Evolutionary conservation across 2,329 filamentous ascomycete genomes (phyloP).

Genomic region (Fusarium piperis): DNA sequence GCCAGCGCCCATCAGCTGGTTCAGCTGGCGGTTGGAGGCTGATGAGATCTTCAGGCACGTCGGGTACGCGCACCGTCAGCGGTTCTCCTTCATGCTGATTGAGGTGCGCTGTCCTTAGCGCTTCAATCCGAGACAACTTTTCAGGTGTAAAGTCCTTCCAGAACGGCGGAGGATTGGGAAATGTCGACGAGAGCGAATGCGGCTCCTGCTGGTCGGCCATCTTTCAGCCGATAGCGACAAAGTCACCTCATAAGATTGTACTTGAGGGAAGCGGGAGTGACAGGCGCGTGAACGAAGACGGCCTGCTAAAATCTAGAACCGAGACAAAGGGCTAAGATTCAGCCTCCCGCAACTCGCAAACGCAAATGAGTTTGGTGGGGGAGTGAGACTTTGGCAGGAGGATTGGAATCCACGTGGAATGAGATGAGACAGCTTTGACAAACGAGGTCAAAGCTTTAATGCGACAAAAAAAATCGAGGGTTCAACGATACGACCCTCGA

Average conservation of each 20-base stretch:
- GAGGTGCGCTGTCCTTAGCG: conserved; percentile 53
- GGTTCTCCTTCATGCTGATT: conserved; percentile 43
- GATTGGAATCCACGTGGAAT: conserved; percentile 25
- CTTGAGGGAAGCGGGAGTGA: not conserved
- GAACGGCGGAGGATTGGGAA: conserved; percentile 88
- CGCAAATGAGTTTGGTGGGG: conserved; percentile 17
- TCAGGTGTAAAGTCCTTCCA: conserved; percentile 87
- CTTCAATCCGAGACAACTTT: conserved; percentile 69
- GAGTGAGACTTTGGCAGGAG: conserved; percentile 21
- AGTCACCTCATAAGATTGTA: conserved; percentile 22
- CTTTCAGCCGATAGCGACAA: conserved; percentile 20
- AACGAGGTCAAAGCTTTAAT: conserved; percentile 9
- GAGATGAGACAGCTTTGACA: conserved; percentile 4
- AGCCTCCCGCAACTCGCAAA: conserved; percentile 2
- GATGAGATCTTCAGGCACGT: conserved; percentile 75
- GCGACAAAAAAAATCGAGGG: not conserved
- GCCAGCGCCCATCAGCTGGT: conserved; percentile 76
- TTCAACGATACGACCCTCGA: not conserved
- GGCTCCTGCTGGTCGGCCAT: conserved; percentile 69
- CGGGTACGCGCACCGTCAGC: conserved; percentile 49
- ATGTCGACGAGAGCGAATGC: conserved; percentile 69
- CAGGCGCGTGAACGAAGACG: not conserved
- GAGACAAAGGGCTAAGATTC: not conserved
- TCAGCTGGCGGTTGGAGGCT: conserved; percentile 84
- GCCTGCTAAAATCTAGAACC: not conserved